phyloP scores from a whole-genome alignment of 2,329 filamentous ascomycete species.

The Fusarium irregulare region DNA sequence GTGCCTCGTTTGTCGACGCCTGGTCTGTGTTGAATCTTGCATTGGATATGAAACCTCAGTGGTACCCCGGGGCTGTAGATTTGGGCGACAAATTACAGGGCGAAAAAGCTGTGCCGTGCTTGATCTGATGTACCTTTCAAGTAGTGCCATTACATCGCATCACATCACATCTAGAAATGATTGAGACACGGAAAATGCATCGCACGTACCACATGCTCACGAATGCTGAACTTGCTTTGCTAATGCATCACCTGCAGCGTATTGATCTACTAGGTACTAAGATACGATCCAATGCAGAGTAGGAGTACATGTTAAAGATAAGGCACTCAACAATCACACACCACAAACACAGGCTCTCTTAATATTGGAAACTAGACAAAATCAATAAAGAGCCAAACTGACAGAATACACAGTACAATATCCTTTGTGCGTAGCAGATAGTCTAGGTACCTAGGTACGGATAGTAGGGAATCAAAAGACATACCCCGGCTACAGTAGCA shows the following conservation, averaged over 20 bases:
- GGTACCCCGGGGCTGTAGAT: neutral
- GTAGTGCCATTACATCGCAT: constrained; percentile 12
- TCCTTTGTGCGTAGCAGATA: constrained; percentile 4
- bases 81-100: neutral
- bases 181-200: constrained; percentile 15
- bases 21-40: neutral
- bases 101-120: neutral
- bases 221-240: constrained; percentile 9
- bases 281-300: neutral
- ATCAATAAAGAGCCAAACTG: constrained; percentile 3
- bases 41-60: neutral
- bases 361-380: neutral
- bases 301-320: neutral
- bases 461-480: neutral
- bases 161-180: neutral
- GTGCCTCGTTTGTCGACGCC: constrained; percentile 5
- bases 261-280: neutral
- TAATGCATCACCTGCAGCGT: neutral
- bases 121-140: constrained; percentile 10
- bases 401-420: neutral
- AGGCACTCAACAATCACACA: neutral
- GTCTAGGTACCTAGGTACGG: neutral
- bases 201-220: constrained; percentile 23
- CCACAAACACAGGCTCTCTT: neutral
- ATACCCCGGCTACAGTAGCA: neutral